phyloP scores from a whole-genome alignment of 768 basidiomycete species.

The Astraeus odoratus region DNA sequence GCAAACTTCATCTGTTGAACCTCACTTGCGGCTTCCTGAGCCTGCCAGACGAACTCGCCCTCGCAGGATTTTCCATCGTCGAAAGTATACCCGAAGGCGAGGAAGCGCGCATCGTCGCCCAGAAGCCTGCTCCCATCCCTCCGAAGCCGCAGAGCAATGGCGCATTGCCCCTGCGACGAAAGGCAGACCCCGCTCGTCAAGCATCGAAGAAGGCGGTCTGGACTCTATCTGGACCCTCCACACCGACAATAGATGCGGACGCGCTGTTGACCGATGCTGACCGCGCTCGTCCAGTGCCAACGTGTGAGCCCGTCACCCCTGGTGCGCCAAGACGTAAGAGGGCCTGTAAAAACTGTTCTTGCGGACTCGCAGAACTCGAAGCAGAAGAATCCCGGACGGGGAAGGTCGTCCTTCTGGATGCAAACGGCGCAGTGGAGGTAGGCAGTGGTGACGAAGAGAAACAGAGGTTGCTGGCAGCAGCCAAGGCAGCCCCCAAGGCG shows the following conservation, averaged over 20 bases:
- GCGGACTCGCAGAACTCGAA: conserved; percentile 92
- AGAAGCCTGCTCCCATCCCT: conserved; percentile 51
- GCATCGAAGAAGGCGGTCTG: conserved; percentile 86
- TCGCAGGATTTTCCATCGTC: conserved; percentile 59
- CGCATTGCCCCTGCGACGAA: conserved; percentile 45
- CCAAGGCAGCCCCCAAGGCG: conserved; percentile 71
- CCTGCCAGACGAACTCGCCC: conserved; percentile 53
- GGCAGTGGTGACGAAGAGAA: conserved; percentile 56
- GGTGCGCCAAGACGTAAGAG: conserved; percentile 65
- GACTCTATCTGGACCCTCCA: conserved; percentile 65
- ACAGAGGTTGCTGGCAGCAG: conserved; percentile 58
- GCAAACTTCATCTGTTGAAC: conserved; percentile 62
- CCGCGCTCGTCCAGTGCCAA: conserved; percentile 67
- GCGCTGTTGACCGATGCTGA: conserved; percentile 80
- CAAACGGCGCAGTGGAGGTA: conserved; percentile 48
- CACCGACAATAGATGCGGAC: conserved; percentile 76
- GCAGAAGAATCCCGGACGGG: conserved; percentile 62
- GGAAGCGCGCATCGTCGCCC: conserved; percentile 50
- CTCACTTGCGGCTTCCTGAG: conserved; percentile 35
- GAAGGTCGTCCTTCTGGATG: conserved; percentile 62
- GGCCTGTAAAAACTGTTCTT: conserved; percentile 95
- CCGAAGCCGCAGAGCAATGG: conserved; percentile 25
- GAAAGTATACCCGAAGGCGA: conserved; percentile 30
- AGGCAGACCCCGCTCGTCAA: conserved; percentile 46
- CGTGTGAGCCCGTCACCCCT: conserved; percentile 57